A percentile compares a stretch with the other conserved stretches of the same genome.
Conservation (phyloP, 2,329 filamentous ascomycete genomes). For the Helminthosporium solani region DNA sequence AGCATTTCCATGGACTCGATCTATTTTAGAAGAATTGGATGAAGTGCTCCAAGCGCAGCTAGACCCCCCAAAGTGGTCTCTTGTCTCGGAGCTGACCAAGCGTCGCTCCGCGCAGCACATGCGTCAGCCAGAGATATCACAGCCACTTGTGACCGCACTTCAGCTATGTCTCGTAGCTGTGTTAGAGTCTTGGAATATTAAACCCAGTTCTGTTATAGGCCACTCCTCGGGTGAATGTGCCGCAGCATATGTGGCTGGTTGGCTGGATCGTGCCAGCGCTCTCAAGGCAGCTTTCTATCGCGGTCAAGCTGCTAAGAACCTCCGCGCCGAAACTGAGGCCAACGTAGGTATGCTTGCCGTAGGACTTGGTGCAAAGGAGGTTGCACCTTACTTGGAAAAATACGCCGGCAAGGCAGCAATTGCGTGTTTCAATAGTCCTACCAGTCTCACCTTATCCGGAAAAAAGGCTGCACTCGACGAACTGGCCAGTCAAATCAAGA, state of each 20-base stretch:
- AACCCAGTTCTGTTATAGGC: slow-evolving; percentile 10
- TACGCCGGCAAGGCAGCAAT: slow-evolving; percentile 17
- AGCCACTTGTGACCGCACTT: slow-evolving; percentile 22
- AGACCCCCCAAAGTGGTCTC: too few relatives aligned
- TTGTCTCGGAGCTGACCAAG: too few relatives aligned
- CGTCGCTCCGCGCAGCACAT: too few relatives aligned
- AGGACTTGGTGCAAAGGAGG: slow-evolving; percentile 10
- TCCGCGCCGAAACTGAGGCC: slow-evolving; percentile 1
- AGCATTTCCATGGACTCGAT: too few relatives aligned
- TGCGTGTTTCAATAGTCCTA: slow-evolving; percentile 27
- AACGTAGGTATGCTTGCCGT: slow-evolving; percentile 29
- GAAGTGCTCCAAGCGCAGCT: too few relatives aligned
- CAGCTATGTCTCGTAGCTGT: slow-evolving; percentile 26
- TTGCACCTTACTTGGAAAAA: slow-evolving; percentile 1
- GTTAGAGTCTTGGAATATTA: slow-evolving; percentile 13
- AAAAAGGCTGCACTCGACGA: slow-evolving; percentile 7
- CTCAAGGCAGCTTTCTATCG: slow-evolving; percentile 23
- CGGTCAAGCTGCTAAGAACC: slow-evolving; percentile 13
- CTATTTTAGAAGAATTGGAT: too few relatives aligned
- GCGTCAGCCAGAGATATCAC: slow-evolving; percentile 17
- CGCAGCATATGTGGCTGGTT: slow-evolving; percentile 22
- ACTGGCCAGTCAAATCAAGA: background rate
- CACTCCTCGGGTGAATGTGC: slow-evolving; percentile 33
- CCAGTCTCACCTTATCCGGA: slow-evolving; percentile 25
- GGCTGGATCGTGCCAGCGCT: slow-evolving; percentile 17